A percentile compares a stretch with the other conserved stretches of the same genome.
Conservation (phyloP, 768 basidiomycete genomes). For the Pleurotus djamor region DNA sequence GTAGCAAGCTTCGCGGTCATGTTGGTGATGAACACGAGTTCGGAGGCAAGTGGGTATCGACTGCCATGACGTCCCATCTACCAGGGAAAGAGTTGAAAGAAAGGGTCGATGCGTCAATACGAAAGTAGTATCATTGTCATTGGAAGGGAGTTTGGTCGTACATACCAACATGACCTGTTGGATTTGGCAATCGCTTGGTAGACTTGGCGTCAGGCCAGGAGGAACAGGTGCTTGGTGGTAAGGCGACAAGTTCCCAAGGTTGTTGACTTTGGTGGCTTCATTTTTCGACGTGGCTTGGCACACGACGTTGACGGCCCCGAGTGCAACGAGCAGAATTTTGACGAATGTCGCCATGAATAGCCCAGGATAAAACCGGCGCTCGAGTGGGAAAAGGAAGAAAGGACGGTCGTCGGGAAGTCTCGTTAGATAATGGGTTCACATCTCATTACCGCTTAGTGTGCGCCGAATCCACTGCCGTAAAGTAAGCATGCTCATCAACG, state of each 20-base stretch:
- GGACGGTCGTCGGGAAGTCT: no score
- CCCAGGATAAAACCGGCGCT: background rate
- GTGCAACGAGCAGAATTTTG: background rate
- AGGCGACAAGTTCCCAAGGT: slow-evolving; percentile 33
- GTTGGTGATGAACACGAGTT: slow-evolving; percentile 25
- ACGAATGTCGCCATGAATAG: background rate
- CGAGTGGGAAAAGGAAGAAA: background rate
- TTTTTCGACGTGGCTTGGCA: background rate
- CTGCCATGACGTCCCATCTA: slow-evolving; percentile 42
- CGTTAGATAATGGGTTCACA: background rate
- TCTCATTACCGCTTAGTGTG: background rate
- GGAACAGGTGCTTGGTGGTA: slow-evolving; percentile 28
- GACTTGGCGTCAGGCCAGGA: slow-evolving; percentile 20
- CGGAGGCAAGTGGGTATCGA: slow-evolving; percentile 29
- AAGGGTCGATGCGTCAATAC: background rate
- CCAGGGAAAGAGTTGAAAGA: background rate
- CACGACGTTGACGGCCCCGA: background rate
- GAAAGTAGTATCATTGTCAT: no score
- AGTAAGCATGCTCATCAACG: background rate
- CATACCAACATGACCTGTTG: slow-evolving; percentile 36
- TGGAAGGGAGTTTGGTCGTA: background rate
- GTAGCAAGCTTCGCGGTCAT: slow-evolving; percentile 28
- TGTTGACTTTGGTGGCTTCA: slow-evolving; percentile 1
- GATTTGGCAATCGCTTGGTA: slow-evolving; percentile 35
- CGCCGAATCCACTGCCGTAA: background rate